Evolutionary conservation across 78 protist genomes (phyloP).

Genomic region (Dictyostelium purpureum): DNA sequence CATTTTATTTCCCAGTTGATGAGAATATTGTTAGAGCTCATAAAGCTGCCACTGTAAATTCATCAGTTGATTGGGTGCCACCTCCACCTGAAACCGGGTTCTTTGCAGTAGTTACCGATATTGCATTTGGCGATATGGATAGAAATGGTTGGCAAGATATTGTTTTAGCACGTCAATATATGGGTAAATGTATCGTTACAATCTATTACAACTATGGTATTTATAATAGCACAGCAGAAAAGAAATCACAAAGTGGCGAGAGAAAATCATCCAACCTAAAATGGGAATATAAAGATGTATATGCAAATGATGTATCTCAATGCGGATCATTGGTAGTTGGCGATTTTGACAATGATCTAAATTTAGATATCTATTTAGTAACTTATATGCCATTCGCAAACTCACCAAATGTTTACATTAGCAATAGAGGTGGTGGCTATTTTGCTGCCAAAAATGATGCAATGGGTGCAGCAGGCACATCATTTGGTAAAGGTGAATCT

Average conservation of each 20-base stretch:
- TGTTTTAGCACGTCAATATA: conserved; percentile 22
- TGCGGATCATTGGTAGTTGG: conserved; percentile 50
- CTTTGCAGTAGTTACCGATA: conserved; percentile 18
- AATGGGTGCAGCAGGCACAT: conserved; percentile 55
- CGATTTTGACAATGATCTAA: conserved; percentile 45
- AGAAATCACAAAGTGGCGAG: neutral
- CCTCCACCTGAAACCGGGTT: conserved; percentile 18
- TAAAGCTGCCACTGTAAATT: neutral
- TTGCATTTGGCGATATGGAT: conserved; percentile 66
- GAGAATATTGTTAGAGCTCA: neutral
- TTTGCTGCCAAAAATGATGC: conserved; percentile 19
- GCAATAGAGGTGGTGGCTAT: neutral
- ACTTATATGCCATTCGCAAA: conserved; percentile 48
- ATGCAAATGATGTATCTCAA: neutral
- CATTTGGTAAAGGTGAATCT: conserved; percentile 61
- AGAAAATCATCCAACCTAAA: neutral
- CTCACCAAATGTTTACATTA: conserved; percentile 37
- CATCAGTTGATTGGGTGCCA: conserved; percentile 22
- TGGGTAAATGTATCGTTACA: conserved; percentile 30
- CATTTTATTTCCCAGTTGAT: neutral
- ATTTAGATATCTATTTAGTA: conserved; percentile 25
- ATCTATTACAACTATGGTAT: conserved; percentile 16
- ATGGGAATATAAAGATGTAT: conserved; percentile 22
- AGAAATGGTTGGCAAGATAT: conserved; percentile 47
- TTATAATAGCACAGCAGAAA: neutral